Conservation (phyloP, 2,329 filamentous ascomycete genomes). For the Plenodomus biglobosus region DNA sequence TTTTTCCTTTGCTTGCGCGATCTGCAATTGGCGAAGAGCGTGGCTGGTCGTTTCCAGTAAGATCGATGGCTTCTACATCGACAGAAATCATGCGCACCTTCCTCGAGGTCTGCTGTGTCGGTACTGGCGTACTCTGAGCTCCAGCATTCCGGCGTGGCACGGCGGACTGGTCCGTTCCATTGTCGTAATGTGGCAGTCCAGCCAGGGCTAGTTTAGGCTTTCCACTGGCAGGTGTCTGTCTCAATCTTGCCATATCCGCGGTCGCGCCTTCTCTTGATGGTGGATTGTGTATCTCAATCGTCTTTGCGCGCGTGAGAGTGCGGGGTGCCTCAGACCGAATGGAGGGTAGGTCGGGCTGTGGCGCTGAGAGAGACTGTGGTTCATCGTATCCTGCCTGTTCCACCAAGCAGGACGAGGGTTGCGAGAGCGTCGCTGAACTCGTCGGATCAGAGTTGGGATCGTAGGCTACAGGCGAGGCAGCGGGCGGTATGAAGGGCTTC, state of each 20-base stretch:
- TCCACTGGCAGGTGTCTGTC: conserved; percentile 47
- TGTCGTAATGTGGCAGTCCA: conserved; percentile 16
- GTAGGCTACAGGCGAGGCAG: conserved; percentile 32
- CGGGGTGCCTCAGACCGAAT: conserved; percentile 21
- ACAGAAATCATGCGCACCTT: conserved; percentile 14
- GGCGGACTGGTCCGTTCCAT: conserved; percentile 2
- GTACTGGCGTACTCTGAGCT: not conserved
- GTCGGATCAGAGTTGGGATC: conserved; percentile 24
- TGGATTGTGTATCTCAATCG: conserved; percentile 30
- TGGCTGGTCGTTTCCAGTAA: conserved; percentile 34
- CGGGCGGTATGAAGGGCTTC: conserved; percentile 50
- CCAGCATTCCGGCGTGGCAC: conserved; percentile 1
- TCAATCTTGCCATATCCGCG: conserved; percentile 48
- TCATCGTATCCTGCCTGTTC: conserved; percentile 25
- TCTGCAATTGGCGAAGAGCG: conserved; percentile 20
- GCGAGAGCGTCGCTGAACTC: conserved; percentile 24
- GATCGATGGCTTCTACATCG: conserved; percentile 41
- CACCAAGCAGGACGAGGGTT: conserved; percentile 10
- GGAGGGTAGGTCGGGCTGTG: conserved; percentile 14
- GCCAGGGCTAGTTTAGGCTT: conserved; percentile 42
- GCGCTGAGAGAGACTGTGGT: conserved; percentile 10
- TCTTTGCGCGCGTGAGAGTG: conserved; percentile 21
- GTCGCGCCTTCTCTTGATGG: conserved; percentile 7
- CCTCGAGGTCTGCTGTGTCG: conserved; percentile 2
- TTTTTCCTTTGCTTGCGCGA: conserved; percentile 34